Evolutionary conservation across 2,329 filamentous ascomycete species (phyloP), one percentile per base, ranked within the genome.

Genomic region (Fusarium nodosum): DNA sequence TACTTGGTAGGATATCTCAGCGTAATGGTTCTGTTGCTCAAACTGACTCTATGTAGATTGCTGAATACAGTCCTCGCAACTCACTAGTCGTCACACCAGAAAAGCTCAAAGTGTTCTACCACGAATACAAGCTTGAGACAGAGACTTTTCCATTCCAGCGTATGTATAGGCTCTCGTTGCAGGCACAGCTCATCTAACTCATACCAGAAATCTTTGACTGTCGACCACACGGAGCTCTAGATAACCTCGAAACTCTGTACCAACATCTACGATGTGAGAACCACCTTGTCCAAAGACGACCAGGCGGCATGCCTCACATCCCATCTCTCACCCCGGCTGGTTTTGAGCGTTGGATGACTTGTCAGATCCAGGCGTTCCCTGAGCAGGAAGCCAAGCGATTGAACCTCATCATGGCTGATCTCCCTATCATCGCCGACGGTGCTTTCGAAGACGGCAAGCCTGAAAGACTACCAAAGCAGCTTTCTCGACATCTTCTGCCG

Each of bases 381-480:
- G 89, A 93, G 41, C 85, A 88, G 47, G 93, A 97, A 77, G 90
- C 89, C 60, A 84, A 86, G 42, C 88, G 94, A 12, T 82, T 97
- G 7, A 84, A 88, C 44, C 88, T 86, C 60, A 87, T 93, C 24
- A 87, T 94, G 5, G 78, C 88, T 5, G 86, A 90, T 45, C 87
- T 94, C 78, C 91, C 93, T 1, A 91, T 97, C 72, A 79, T 84
- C 31, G 80, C 81, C 1, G 80, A 83, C 50, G 80, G 79, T 11
- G 70, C 89, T 77, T 88, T 90, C 56, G 84, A 88, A 0, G 85
- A 89, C 45, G 86, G 91, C 48, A 87, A 85, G 67, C 88, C 86
- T 13, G 92, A 94, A 77, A 84, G 91, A 4, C 90, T 97, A 56
- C 94, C 93, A 0, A 93, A 93, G 68, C 90, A 94, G 71, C 84